Evolutionary conservation across 768 basidiomycete species (phyloP).

Genomic region (Phylloporus sp.): DNA sequence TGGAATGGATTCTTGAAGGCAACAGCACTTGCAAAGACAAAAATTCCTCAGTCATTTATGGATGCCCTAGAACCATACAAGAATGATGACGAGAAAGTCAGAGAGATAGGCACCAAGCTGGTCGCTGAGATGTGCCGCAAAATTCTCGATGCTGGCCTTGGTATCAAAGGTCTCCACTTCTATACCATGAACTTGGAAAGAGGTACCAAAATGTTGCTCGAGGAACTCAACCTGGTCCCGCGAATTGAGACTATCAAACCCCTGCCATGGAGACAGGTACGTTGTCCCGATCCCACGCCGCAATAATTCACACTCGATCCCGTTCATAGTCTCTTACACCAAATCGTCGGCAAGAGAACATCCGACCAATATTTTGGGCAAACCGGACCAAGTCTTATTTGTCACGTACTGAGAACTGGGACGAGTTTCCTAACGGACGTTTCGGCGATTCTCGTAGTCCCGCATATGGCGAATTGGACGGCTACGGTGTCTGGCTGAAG

Average conservation of each 20-base stretch:
- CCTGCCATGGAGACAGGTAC: slow-evolving; percentile 92
- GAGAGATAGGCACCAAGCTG: slow-evolving; percentile 87
- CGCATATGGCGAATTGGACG: slow-evolving; percentile 96
- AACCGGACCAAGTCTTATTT: slow-evolving; percentile 94
- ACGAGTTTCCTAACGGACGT: slow-evolving; percentile 98
- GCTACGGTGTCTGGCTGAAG: slow-evolving; percentile 90
- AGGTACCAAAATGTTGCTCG: slow-evolving; percentile 90
- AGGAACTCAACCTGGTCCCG: slow-evolving; percentile 86
- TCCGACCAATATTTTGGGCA: slow-evolving; percentile 99
- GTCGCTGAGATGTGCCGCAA: slow-evolving; percentile 91
- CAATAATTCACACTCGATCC: slow-evolving; percentile 3
- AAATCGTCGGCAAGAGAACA: slow-evolving; percentile 82
- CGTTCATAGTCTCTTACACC: slow-evolving; percentile 77
- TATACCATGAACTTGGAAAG: slow-evolving; percentile 98
- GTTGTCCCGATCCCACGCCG: slow-evolving; percentile 14
- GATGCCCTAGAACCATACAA: slow-evolving; percentile 81
- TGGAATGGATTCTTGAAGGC: slow-evolving; percentile 92
- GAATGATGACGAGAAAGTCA: slow-evolving; percentile 89
- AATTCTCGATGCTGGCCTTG: slow-evolving; percentile 75
- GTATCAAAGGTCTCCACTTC: slow-evolving; percentile 87
- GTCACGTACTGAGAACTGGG: slow-evolving; percentile 97
- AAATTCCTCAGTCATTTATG: slow-evolving; percentile 70
- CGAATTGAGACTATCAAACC: slow-evolving; percentile 90
- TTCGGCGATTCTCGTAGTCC: slow-evolving; percentile 97
- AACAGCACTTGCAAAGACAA: slow-evolving; percentile 69